Percentiles rank a stretch among this genome's conserved stretches.
Evolutionary conservation across 805 yeast genomes (phyloP).

Genomic region (Candida krabiensis): DNA sequence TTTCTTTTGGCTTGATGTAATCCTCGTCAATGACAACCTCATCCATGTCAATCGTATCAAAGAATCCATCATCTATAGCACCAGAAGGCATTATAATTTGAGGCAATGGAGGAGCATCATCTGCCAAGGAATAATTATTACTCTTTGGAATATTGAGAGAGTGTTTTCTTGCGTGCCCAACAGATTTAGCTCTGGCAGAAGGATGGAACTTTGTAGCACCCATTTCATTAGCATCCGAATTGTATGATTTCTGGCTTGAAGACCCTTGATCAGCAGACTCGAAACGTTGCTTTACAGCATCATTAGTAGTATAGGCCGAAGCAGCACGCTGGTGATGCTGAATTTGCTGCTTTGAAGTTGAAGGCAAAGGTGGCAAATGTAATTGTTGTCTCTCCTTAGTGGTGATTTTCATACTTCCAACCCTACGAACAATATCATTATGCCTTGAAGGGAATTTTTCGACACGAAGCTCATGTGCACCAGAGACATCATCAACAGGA

Average conservation of each 20-base stretch:
- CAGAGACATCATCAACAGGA: slow-evolving; percentile 13
- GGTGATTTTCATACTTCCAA: slow-evolving; percentile 61
- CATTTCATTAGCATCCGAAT: slow-evolving; percentile 22
- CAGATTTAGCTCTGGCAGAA: slow-evolving; percentile 83
- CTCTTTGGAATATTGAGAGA: slow-evolving; percentile 40
- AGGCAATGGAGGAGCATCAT: slow-evolving; percentile 47
- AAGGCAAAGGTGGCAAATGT: slow-evolving; percentile 31
- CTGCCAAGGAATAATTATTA: slow-evolving; percentile 17
- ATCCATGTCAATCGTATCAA: slow-evolving; percentile 55
- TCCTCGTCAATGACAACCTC: slow-evolving; percentile 30
- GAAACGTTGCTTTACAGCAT: slow-evolving; percentile 27
- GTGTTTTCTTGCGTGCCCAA: slow-evolving; percentile 75
- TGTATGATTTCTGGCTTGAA: slow-evolving; percentile 8
- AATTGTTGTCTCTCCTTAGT: slow-evolving; percentile 49
- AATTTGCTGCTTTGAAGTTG: slow-evolving; percentile 27
- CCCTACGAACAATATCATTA: slow-evolving; percentile 48
- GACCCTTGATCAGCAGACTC: slow-evolving; percentile 9
- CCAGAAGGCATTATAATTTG: slow-evolving; percentile 29
- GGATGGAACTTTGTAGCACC: slow-evolving; percentile 57
- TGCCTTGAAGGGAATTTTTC: slow-evolving; percentile 14
- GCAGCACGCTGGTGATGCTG: slow-evolving; percentile 37
- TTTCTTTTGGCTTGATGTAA: slow-evolving; percentile 26
- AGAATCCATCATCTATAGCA: slow-evolving; percentile 50
- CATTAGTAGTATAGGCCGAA: slow-evolving; percentile 37
- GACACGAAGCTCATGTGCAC: slow-evolving; percentile 12